Conservation (phyloP, 495 filamentous ascomycete genomes). For the Saxispiralis lemnorum region DNA sequence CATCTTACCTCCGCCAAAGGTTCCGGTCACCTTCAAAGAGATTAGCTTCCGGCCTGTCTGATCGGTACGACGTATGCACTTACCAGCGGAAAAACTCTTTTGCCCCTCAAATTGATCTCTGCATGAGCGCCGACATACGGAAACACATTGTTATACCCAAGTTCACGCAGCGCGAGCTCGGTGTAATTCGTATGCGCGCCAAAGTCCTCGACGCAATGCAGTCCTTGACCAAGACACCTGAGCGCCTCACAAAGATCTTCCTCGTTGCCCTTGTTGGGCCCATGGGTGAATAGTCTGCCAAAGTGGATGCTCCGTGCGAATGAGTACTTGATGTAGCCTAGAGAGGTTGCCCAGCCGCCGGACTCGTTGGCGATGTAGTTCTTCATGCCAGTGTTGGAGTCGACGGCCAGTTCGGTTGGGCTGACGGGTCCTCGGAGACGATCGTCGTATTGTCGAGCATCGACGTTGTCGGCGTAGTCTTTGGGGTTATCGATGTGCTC, state of each 20-base stretch:
- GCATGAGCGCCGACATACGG: conserved; percentile 63
- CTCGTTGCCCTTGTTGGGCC: conserved; percentile 52
- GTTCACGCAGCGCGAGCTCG: conserved; percentile 71
- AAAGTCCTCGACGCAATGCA: conserved; percentile 92
- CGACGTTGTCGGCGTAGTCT: conserved; percentile 74
- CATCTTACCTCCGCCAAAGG: conserved; percentile 49
- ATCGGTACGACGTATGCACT: no score
- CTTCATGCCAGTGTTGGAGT: conserved; percentile 78
- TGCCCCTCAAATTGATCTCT: conserved; percentile 54
- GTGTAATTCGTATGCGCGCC: conserved; percentile 89
- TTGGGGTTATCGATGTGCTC: conserved; percentile 76
- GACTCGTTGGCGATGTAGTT: conserved; percentile 92
- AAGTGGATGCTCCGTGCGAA: conserved; percentile 75
- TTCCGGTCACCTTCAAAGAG: conserved; percentile 38
- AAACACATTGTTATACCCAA: conserved; percentile 69
- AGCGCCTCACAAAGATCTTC: conserved; percentile 80
- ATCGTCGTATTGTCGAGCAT: conserved; percentile 71
- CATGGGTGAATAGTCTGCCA: conserved; percentile 68
- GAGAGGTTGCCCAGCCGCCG: conserved; percentile 69
- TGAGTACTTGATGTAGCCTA: conserved; percentile 78
- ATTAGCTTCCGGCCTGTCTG: no score
- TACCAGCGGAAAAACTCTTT: conserved; percentile 66
- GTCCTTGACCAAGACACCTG: conserved; percentile 69
- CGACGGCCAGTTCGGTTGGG: conserved; percentile 62
- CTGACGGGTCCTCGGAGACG: conserved; percentile 63